Base-by-base conservation (phyloP, 306 rosid genomes). In the Sophora flavescens region DNA sequence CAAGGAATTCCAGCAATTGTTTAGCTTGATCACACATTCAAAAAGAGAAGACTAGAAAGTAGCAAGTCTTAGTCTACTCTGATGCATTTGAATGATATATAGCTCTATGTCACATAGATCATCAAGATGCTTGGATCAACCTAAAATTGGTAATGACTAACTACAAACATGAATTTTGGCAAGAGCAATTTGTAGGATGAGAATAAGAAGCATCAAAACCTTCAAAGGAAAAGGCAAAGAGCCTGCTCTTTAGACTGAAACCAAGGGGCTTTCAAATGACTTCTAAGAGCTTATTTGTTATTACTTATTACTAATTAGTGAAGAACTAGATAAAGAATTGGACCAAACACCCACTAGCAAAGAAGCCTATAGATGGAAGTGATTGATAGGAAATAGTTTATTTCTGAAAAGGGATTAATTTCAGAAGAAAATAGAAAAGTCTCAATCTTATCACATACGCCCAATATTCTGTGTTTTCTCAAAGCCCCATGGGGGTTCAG, bases 21-120 rank as follows among this genome's bases (percentile, higher is more conserved):
- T 33, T 33, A 47, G 39, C 59, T 18, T 18, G 35, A 11, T 22
- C 32, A 15, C 64, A 26, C 58, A 42, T 60, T 73, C 67, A 53
- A 56, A 13, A 57, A 72, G 36, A 66, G 48, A 36, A 75, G 28
- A n/a, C n/a, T n/a, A n/a, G n/a, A n/a, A n/a, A 38, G 4, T 75
- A 39, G 38, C 57, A 64, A 17, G 38, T 60, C 50, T 11, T 7
- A 11, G 50, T 30, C 50, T 6, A 10, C 36, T n/a, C 61, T 16
- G 3, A 33, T 44, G 32, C 47, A 67, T 33, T 69, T 66, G 18
- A 22, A 45, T 44, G 44, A 44, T 54, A 18, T 39, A 35, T 48
- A 28, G 36, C 11, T 18, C 11, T 18, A 50, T 30, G 16, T 64
- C n/a, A 36, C 51, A 64, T 4, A 12, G 6, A 13, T 15, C 33